phyloP scores from a whole-genome alignment of 225 moss, liverwort and hornwort genomes.

The Anthoceros angustus region DNA sequence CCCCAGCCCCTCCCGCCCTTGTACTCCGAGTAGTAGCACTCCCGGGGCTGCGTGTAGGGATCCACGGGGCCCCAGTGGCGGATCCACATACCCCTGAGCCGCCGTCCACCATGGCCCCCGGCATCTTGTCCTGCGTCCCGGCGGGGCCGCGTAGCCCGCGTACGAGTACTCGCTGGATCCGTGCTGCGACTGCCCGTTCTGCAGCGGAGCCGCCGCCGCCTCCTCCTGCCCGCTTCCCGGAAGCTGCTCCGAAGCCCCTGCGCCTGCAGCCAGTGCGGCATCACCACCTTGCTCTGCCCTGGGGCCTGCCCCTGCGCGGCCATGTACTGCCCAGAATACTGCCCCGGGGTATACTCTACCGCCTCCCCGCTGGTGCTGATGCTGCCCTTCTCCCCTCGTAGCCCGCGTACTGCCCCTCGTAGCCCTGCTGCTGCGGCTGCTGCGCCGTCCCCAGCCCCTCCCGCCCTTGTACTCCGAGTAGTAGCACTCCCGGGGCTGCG shows the following conservation, averaged over 20 bases:
- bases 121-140: not conserved
- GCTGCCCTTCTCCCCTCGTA: not conserved
- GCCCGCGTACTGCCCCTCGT: not conserved
- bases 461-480: constrained; percentile 2
- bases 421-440: not conserved
- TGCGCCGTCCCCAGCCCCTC: not conserved
- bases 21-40: constrained; percentile 4
- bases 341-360: no score
- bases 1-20: not conserved
- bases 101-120: not conserved
- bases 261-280: constrained; percentile 9
- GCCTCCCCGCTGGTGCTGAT: no score
- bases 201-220: not conserved
- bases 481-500: not conserved
- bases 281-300: constrained; percentile 15
- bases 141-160: no score
- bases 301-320: constrained; percentile 6
- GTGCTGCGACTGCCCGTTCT: constrained; percentile 2
- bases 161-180: not conserved
- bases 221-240: not conserved
- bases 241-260: not conserved
- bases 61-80: not conserved
- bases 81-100: not conserved
- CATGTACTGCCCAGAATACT: no score
- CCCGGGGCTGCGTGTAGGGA: not conserved